A percentile compares a stretch with the other conserved stretches of the same genome.
Conservation (phyloP, 2,329 filamentous ascomycete genomes). For the Podosphaera xanthii region DNA sequence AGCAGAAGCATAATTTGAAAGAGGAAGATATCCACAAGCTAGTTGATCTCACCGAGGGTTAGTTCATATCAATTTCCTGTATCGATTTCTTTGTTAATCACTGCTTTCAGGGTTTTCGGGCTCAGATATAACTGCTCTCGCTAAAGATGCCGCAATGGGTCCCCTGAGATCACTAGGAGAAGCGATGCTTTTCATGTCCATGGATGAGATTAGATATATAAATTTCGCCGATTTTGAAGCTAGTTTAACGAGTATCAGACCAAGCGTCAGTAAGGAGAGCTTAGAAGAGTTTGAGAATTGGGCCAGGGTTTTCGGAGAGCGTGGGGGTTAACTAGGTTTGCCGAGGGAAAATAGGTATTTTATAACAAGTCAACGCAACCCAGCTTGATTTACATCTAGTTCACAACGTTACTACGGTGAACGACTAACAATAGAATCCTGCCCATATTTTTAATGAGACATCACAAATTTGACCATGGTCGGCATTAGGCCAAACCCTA, state of each 20-base stretch:
- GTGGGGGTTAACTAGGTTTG: constrained; percentile 38
- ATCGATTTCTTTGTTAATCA: constrained; percentile 3
- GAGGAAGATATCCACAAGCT: constrained; percentile 49
- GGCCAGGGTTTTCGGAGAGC: constrained; percentile 80
- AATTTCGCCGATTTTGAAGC: constrained; percentile 61
- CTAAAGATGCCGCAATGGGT: constrained; percentile 96
- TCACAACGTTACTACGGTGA: too few relatives aligned
- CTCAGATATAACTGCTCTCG: constrained; percentile 85
- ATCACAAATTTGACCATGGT: too few relatives aligned
- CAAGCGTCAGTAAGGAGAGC: constrained; percentile 69
- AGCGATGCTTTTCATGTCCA: constrained; percentile 68
- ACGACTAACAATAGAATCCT: too few relatives aligned
- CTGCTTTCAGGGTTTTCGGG: constrained; percentile 62
- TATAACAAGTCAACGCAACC: too few relatives aligned
- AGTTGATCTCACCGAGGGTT: constrained; percentile 51
- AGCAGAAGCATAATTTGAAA: constrained; percentile 49
- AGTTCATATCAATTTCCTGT: background rate
- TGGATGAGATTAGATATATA: constrained; percentile 85
- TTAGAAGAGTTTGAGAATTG: constrained; percentile 83
- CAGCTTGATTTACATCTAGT: too few relatives aligned
- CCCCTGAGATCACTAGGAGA: constrained; percentile 78
- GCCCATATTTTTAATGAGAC: too few relatives aligned
- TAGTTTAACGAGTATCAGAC: constrained; percentile 65
- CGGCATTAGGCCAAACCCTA: too few relatives aligned
- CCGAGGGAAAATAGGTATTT: too few relatives aligned